Evolutionary conservation across 2,329 filamentous ascomycete species (phyloP), one percentile per base, ranked within the genome.

Genomic region (Achaetomium macrosporum): DNA sequence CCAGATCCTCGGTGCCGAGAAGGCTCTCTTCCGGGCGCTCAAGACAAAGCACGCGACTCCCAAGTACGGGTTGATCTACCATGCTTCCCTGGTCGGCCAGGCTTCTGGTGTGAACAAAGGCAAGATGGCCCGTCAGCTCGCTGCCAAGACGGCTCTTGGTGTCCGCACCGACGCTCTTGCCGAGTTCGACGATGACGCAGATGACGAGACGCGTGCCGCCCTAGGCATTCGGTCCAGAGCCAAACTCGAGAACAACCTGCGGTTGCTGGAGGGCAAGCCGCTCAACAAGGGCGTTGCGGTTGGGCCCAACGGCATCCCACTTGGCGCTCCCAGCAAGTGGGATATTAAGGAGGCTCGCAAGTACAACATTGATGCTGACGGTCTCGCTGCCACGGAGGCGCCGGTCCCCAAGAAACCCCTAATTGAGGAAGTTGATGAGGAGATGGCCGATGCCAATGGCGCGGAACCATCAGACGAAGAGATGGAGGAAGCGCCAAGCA

Each of bases 21-120:
- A 99, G 81, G 93, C 93, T 8, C 83, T 99, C 42, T 99, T 99
- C 85, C 85, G 93, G 66, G 93, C 93, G 17, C 79, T 99, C 59
- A 99, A 99, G 83, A 99, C 93, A 46, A 97, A 99, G 81, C 92
- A 97, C 72, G 90, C 96, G 68, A 99, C 93, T 37, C 93, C 93
- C 68, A 99, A 97, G 74, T 99, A 97, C 66, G 93, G 93, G 80
- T 80, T 95, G 60, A 89, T 95, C 69, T 95, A 93, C 75, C 88
- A 95, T 72, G 87, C 88, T 45, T 93, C 89, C 29, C 82, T 99
- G 42, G 95, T 99, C 60, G 95, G 93, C 42, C 93, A 99, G 75
- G 93, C 93, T 30, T 95, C 89, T 17, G 93, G 93, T 65, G 92
- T 90, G 77, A 97, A 97, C 79, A 99, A 99, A 85, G 93, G 93